Conservation (phyloP, 495 filamentous ascomycete genomes). For the Aspergillus funiculosus region DNA sequence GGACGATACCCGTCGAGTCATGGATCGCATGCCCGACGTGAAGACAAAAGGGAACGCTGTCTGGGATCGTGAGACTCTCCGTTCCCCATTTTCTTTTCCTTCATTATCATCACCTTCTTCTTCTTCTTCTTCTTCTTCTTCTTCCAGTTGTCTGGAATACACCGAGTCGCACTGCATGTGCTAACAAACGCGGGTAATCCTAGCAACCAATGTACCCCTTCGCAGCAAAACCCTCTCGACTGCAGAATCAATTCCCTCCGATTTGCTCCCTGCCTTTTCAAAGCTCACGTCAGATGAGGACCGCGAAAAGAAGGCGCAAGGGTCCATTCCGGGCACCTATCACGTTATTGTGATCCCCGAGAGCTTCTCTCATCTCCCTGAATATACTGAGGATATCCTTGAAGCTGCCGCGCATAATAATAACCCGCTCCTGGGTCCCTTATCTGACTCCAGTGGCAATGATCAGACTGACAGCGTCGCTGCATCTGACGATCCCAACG, state of each 20-base stretch:
- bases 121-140: too few species aligned
- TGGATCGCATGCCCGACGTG: conserved; percentile 52
- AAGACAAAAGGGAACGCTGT: conserved; percentile 43
- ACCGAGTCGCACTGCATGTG: not conserved
- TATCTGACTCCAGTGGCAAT: conserved; percentile 14
- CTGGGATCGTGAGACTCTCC: conserved; percentile 47
- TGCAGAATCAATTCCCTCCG: conserved; percentile 12
- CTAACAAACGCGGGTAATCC: not conserved
- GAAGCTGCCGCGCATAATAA: conserved; percentile 18
- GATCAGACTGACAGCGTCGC: conserved; percentile 23
- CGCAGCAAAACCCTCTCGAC: not conserved
- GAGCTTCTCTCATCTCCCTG: conserved; percentile 50
- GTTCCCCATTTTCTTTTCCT: not conserved
- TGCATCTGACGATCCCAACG: conserved; percentile 34
- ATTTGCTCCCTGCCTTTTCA: conserved; percentile 48
- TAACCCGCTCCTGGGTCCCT: conserved; percentile 10
- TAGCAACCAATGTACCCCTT: conserved; percentile 5
- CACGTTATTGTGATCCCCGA: conserved; percentile 50
- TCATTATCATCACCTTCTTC: not conserved
- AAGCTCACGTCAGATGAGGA: conserved; percentile 55
- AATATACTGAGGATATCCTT: conserved; percentile 39
- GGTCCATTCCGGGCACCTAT: conserved; percentile 49
- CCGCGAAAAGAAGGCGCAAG: conserved; percentile 52
- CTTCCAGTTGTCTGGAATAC: not conserved
- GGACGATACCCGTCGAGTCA: conserved; percentile 51